phyloP scores from a whole-genome alignment of 1,284 basidiomycete genomes.

The Cystobasidiaceae sp. region DNA sequence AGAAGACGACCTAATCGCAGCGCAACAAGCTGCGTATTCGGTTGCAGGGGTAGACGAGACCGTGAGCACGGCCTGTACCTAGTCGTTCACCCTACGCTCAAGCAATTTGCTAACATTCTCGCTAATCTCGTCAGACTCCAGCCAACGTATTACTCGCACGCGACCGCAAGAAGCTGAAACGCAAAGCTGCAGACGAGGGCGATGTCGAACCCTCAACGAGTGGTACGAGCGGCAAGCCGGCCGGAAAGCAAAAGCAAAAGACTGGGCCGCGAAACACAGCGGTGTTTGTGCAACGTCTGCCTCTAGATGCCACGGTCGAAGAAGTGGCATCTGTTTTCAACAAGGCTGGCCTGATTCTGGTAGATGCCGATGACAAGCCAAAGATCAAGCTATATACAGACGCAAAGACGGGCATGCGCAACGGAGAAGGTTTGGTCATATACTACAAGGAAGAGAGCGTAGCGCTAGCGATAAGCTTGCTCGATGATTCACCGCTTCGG shows the following conservation, averaged over 20 bases:
- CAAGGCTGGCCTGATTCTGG: constrained; percentile 85
- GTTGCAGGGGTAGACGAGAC: constrained; percentile 84
- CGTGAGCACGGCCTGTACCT: constrained; percentile 56
- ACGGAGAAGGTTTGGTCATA: constrained; percentile 90
- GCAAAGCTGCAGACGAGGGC: constrained; percentile 7
- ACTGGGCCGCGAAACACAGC: constrained; percentile 64
- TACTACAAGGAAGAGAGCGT: constrained; percentile 98
- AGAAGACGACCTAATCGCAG: constrained; percentile 72
- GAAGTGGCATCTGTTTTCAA: constrained; percentile 77
- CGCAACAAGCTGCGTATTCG: constrained; percentile 88
- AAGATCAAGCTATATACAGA: constrained; percentile 91
- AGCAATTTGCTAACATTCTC: neutral
- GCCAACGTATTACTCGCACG: constrained; percentile 74
- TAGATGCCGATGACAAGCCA: constrained; percentile 78
- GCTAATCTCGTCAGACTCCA: constrained; percentile 56
- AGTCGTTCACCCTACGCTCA: neutral
- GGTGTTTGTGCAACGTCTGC: constrained; percentile 82
- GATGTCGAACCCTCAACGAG: neutral
- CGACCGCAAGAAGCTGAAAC: constrained; percentile 51
- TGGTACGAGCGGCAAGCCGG: no score
- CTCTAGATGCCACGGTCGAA: constrained; percentile 65
- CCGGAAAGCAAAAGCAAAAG: constrained; percentile 56
- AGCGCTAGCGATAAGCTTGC: constrained; percentile 69
- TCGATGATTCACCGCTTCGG: constrained; percentile 88
- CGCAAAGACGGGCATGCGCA: constrained; percentile 76